Conservation (phyloP, 352 stramenopile genomes). For the Phytophthora vignae region DNA sequence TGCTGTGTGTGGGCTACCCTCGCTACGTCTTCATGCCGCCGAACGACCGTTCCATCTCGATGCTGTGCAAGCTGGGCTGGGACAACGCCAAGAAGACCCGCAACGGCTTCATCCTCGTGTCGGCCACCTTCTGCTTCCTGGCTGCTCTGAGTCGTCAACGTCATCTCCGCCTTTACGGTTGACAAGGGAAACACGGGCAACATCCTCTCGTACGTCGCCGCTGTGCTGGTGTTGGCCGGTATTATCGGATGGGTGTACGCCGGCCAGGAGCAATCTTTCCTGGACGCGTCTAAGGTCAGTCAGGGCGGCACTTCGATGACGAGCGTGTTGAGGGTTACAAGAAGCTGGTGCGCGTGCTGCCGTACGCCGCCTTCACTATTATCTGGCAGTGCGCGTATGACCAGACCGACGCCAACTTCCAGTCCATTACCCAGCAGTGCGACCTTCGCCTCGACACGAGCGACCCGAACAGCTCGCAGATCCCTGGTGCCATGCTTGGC, state of each 20-base stretch:
- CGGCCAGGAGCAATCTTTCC: constrained; percentile 42
- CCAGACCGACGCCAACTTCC: constrained; percentile 76
- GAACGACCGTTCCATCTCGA: constrained; percentile 51
- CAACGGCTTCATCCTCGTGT: constrained; percentile 42
- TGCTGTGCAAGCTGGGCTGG: constrained; percentile 44
- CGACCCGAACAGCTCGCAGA: constrained; percentile 51
- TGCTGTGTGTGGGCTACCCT: constrained; percentile 50
- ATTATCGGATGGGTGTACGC: constrained; percentile 50
- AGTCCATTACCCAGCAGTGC: constrained; percentile 75
- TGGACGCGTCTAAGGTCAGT: constrained; percentile 50
- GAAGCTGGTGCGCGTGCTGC: constrained; percentile 56
- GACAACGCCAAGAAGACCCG: constrained; percentile 30
- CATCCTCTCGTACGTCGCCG: constrained; percentile 56
- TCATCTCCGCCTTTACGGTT: constrained; percentile 54
- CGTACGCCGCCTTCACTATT: constrained; percentile 64
- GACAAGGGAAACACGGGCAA: constrained; percentile 34
- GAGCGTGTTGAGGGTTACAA: constrained; percentile 56
- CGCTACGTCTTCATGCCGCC: constrained; percentile 64
- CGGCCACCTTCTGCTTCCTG: constrained; percentile 43
- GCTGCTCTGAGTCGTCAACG: constrained; percentile 53
- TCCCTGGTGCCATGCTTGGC: constrained; percentile 61
- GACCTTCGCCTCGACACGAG: constrained; percentile 58
- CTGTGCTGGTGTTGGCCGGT: constrained; percentile 33
- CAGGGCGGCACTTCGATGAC: constrained; percentile 50
- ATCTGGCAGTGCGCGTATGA: constrained; percentile 74